Evolutionary conservation across 2,329 filamentous ascomycete genomes (phyloP), one percentile per base, ranked within the genome.

Genomic region (Fusarium camptoceras): DNA sequence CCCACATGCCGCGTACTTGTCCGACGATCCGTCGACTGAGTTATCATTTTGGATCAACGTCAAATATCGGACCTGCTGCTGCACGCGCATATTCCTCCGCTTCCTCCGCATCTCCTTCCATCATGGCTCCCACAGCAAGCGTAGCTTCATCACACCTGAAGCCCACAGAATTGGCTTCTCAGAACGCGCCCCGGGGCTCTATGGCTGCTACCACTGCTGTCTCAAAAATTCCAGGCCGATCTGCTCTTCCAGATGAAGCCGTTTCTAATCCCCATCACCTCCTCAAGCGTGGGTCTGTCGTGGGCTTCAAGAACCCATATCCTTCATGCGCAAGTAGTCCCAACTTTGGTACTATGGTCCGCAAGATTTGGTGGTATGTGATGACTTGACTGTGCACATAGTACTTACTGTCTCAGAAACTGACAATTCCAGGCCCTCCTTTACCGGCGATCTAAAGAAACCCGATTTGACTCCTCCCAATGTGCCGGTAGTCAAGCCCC

Each of bases 381-480:
- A 48, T 15, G 27, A 41, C 34, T 43, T 39, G 18, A 12, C n/a
- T 37, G 12, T 47, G 18, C 16, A 25, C 31, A 25, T 5, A 46
- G 22, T 15, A 24, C 18, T 24, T 39, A 11, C 8, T 25, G n/a
- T n/a, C 27, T 20, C 43, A 46, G 43, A 50, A 42, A 55, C 70
- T 74, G 48, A 74, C 47, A 28, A 20, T 10, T 30, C 24, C 62
- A 80, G 81, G 78, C 79, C 81, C 8, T 76, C 73, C n/a, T n/a
- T 82, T 8, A 79, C 77, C 2, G 83, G 84, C 63, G 76, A 80
- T 22, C 68, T 83, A 47, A 78, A 79, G 14, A 66, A 44, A 2
- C 91, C 92, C 28, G 85, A 93, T 75, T 90, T 89, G 10, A 86
- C 86, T 12, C 86, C 87, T 25, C 88, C 90, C 12, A 89, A 89